These are phyloP conservation scores for Ramaria sp. DNA, from an alignment of 768 basidiomycete genomes.

Conservation along the genomic window DNA sequence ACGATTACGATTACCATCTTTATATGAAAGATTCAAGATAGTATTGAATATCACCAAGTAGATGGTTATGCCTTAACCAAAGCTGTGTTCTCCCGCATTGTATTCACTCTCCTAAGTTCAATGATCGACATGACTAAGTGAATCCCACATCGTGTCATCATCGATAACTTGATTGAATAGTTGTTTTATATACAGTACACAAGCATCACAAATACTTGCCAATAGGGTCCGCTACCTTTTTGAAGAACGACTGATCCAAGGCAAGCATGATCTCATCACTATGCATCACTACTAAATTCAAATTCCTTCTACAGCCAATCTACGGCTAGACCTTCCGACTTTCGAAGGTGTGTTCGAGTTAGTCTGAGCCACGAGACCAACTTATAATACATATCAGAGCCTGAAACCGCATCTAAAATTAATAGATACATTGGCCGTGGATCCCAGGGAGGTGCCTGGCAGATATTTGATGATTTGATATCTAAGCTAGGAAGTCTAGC, in stretches of 20 bases:
- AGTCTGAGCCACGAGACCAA: not conserved
- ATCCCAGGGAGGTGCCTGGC: not conserved
- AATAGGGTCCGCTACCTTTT: constrained; percentile 3
- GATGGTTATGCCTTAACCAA: not conserved
- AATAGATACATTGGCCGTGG: not conserved
- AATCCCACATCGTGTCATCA: not conserved
- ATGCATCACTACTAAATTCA: not conserved
- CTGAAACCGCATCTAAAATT: not conserved
- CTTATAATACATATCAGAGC: not conserved
- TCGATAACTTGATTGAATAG: no score
- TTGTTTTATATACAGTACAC: not conserved
- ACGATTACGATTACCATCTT: no score
- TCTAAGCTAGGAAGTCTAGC: not conserved
- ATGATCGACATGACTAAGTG: not conserved
- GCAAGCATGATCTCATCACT: not conserved
- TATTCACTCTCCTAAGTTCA: not conserved
- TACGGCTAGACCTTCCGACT: constrained; percentile 1
- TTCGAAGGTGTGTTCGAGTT: constrained; percentile 1
- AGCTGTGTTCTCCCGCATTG: not conserved
- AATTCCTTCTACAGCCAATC: not conserved
- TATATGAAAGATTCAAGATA: constrained; percentile 3
- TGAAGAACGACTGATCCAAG: not conserved
- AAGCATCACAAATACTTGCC: not conserved
- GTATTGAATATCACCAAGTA: not conserved
- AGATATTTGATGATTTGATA: constrained; percentile 1